Percentiles rank a stretch among this genome's conserved stretches.
Conservation (phyloP, 192 early-diverging fungal species). For the Backusella luteola region DNA sequence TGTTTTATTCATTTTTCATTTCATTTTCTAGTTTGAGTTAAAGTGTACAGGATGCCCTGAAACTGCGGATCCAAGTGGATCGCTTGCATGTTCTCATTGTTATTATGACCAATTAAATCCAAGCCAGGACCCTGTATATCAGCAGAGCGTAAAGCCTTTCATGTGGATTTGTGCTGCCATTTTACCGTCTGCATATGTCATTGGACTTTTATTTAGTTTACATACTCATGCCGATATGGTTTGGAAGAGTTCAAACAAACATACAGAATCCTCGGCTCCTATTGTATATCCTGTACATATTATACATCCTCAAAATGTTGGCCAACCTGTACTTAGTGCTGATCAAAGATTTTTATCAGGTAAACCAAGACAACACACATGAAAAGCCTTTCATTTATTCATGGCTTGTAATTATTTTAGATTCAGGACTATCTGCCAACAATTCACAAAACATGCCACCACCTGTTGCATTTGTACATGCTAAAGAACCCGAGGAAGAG, state of each 20-base stretch:
- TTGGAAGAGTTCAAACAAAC: slow-evolving; percentile 48
- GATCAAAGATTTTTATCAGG: neutral
- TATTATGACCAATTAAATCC: slow-evolving; percentile 61
- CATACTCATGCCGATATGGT: slow-evolving; percentile 84
- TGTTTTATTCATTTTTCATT: neutral
- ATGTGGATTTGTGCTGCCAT: slow-evolving; percentile 85
- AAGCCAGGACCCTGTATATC: slow-evolving; percentile 80
- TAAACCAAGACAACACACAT: neutral
- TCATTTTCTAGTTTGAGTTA: slow-evolving; percentile 51
- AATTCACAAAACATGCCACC: slow-evolving; percentile 2
- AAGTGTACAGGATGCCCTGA: slow-evolving; percentile 53
- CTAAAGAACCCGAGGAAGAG: slow-evolving; percentile 59
- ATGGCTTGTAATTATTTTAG: neutral
- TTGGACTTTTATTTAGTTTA: slow-evolving; percentile 92
- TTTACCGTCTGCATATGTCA: slow-evolving; percentile 78
- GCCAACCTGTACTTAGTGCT: neutral
- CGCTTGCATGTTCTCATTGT: slow-evolving; percentile 58
- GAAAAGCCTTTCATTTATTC: neutral
- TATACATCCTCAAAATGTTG: slow-evolving; percentile 4
- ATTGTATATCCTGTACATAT: slow-evolving; percentile 10
- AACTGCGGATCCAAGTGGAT: neutral
- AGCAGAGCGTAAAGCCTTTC: slow-evolving; percentile 73
- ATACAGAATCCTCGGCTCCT: neutral
- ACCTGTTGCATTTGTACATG: slow-evolving; percentile 32
- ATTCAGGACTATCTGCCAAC: neutral